Percentiles rank a stretch among this genome's conserved stretches.
Conservation (phyloP, 2,329 filamentous ascomycete genomes). For the Alternaria arborescens region DNA sequence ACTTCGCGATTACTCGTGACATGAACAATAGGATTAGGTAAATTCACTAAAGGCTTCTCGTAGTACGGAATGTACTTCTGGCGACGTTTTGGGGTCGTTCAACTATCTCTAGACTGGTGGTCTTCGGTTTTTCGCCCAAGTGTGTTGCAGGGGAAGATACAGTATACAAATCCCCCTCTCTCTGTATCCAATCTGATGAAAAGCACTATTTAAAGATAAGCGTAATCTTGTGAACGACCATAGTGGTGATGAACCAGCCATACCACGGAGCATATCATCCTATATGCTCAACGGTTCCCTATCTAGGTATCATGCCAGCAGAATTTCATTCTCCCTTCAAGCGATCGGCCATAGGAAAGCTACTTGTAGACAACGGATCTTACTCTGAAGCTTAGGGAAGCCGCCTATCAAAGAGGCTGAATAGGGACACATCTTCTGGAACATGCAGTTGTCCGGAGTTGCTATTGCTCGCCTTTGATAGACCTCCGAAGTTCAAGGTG, state of each 20-base stretch:
- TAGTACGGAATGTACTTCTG: slow-evolving; percentile 30
- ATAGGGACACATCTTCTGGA: neutral
- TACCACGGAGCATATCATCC: neutral
- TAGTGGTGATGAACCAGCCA: neutral
- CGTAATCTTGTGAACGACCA: neutral
- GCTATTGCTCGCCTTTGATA: neutral
- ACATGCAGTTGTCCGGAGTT: neutral
- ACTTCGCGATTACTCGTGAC: slow-evolving; percentile 23
- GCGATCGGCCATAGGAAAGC: neutral
- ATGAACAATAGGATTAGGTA: slow-evolving; percentile 23
- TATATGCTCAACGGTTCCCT: neutral
- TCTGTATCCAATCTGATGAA: neutral
- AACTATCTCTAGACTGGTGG: neutral
- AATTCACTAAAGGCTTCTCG: slow-evolving; percentile 34
- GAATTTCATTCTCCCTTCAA: neutral
- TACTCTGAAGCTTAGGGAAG: neutral
- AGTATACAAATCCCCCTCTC: neutral
- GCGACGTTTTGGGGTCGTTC: neutral
- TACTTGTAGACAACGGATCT: neutral
- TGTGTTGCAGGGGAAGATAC: neutral
- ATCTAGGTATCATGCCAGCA: neutral
- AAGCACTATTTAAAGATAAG: neutral
- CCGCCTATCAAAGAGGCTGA: neutral
- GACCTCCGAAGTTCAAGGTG: neutral
- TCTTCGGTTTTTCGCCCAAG: neutral